Conservation (phyloP, 208 protist genomes). For the Vickermania ingenoplastis region DNA sequence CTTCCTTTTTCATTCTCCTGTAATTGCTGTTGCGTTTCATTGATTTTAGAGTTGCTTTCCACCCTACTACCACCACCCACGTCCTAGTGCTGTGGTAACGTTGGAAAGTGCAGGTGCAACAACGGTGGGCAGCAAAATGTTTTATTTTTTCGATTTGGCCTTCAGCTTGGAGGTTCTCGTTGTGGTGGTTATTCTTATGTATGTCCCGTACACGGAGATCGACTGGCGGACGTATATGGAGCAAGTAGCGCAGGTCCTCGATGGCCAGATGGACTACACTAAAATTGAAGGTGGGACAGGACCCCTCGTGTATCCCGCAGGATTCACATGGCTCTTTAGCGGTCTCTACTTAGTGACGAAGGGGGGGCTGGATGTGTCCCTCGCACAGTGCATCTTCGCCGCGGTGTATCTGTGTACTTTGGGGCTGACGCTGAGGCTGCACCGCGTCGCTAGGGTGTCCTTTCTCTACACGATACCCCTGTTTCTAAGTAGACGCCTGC, state of each 20-base stretch:
- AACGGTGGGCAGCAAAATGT: slow-evolving; percentile 1
- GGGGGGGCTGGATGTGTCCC: slow-evolving; percentile 35
- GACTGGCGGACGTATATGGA: slow-evolving; percentile 91
- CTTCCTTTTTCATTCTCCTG: slow-evolving; percentile 8
- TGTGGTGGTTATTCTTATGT: slow-evolving; percentile 24
- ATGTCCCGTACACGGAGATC: slow-evolving; percentile 78
- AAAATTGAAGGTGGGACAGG: slow-evolving; percentile 66
- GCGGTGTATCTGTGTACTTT: slow-evolving; percentile 62
- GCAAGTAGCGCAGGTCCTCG: slow-evolving; percentile 59
- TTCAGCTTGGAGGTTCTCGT: slow-evolving; percentile 17
- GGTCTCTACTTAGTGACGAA: slow-evolving; percentile 73
- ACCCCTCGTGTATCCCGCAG: slow-evolving; percentile 85
- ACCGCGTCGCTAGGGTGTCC: slow-evolving; percentile 19
- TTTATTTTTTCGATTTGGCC: neutral
- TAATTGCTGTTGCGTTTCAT: slow-evolving; percentile 4
- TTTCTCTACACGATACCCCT: slow-evolving; percentile 30
- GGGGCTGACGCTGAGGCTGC: slow-evolving; percentile 31
- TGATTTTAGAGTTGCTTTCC: slow-evolving; percentile 8
- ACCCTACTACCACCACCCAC: too few species aligned
- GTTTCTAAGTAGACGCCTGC: slow-evolving; percentile 70
- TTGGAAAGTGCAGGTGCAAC: slow-evolving; percentile 3
- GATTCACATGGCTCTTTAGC: slow-evolving; percentile 85
- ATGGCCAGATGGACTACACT: slow-evolving; percentile 74
- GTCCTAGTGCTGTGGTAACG: too few species aligned
- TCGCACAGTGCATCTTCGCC: slow-evolving; percentile 69